Evolutionary conservation across 805 yeast genomes (phyloP), one percentile per base, ranked within the genome.

Genomic region (Yamadazyma nakazawae): DNA sequence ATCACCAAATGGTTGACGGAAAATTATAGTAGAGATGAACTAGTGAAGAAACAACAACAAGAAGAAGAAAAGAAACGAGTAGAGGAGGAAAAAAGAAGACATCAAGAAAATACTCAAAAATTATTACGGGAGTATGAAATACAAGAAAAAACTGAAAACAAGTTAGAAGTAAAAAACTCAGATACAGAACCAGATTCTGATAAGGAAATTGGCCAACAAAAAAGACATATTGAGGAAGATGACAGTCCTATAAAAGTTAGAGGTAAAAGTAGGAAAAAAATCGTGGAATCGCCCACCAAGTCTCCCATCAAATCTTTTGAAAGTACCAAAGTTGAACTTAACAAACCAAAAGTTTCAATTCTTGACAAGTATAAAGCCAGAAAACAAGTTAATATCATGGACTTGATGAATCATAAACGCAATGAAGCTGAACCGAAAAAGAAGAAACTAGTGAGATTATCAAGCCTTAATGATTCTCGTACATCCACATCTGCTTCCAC

Each of bases 241-340:
- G 61, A 58, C 12, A 64, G 70, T 11, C 75, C 74, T 6, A 58
- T 69, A 4, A 70, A 67, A 48, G 48, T 58, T 1, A 44, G 52
- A 45, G 49, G 48, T 4, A 49, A 49, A 37, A 45, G 70, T 1
- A 58, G 70, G 36, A 46, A 52, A 5, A 67, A 64, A 46, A 28
- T 54, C 16, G 44, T 54, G 1, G 50, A 50, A 16, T 58, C 66
- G 5, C 68, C 67, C 3, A 47, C 42, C 9, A 50, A 54, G 38
- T 49, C 46, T 10, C 50, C 47, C 12, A 9, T 28, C 5, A 13
- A 13, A 9, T 12, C 32, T 12, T 28, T 34, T 17, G 40, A 42
- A n/a, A 64, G 66, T 38, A 70, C 76, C 35, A 73, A 72, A 52
- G 75, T 72, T 11, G 68, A 69, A 38, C 56, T 70, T 16, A 55